phyloP scores from a whole-genome alignment of 192 early-diverging fungal genomes.

The Funneliformis geosporum region DNA sequence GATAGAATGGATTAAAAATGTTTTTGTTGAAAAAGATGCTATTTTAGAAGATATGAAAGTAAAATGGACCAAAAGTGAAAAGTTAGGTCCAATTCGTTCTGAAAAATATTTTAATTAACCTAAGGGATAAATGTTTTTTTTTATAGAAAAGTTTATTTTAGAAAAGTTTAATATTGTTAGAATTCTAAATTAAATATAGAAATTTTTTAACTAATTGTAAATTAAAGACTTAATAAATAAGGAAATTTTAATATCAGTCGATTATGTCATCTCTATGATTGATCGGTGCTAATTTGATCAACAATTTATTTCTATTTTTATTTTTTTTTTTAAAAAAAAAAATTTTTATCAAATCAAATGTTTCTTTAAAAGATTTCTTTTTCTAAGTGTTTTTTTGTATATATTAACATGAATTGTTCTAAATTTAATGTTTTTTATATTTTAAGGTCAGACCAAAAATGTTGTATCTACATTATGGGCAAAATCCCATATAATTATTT shows the following conservation, averaged over 20 bases:
- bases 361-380: too few species aligned
- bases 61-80: constrained; percentile 50
- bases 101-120: constrained; percentile 24
- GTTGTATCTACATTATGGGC: constrained; percentile 59
- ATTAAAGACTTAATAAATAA: too few species aligned
- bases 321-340: neutral
- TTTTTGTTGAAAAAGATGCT: constrained; percentile 85
- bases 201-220: too few species aligned
- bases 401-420: neutral
- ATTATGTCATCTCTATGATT: too few species aligned
- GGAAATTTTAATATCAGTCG: too few species aligned
- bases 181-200: too few species aligned
- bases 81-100: constrained; percentile 32
- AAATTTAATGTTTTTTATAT: neutral
- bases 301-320: too few species aligned
- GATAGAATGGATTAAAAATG: constrained; percentile 69
- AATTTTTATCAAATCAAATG: too few species aligned
- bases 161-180: too few species aligned
- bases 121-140: too few species aligned
- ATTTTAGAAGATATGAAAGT: constrained; percentile 66
- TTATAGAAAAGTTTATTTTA: too few species aligned
- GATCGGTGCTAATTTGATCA: too few species aligned
- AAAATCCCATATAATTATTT: constrained; percentile 76
- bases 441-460: constrained; percentile 39
- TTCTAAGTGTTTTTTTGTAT: neutral